phyloP scores from a whole-genome alignment of 2,329 filamentous ascomycete species.

The Trichophyton verrucosum region DNA sequence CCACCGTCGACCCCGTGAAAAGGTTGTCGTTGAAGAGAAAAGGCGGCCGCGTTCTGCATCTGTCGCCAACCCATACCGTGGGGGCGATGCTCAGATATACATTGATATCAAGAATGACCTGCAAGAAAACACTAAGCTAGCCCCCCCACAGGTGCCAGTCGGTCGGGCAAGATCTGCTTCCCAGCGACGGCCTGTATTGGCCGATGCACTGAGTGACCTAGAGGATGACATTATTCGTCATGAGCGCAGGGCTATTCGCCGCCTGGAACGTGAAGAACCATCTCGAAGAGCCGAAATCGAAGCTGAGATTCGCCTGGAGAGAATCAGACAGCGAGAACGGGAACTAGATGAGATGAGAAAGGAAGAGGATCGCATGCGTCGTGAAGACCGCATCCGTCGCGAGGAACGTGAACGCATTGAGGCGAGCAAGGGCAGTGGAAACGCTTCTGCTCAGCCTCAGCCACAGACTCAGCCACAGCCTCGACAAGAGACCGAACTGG shows the following conservation, averaged over 20 bases:
- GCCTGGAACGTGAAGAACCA: neutral
- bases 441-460: neutral
- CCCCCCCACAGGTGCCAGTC: neutral
- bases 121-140: neutral
- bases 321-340: neutral
- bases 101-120: conserved; percentile 25
- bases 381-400: neutral
- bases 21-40: conserved; percentile 13
- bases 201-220: conserved; percentile 16
- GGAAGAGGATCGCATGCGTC: neutral
- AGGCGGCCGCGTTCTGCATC: conserved; percentile 26
- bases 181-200: neutral
- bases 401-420: neutral
- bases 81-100: conserved; percentile 18
- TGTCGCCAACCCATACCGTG: conserved; percentile 16
- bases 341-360: conserved; percentile 1
- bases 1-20: conserved; percentile 17
- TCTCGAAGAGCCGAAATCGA: neutral
- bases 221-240: conserved; percentile 11
- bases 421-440: neutral
- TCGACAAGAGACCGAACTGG: conserved; percentile 3
- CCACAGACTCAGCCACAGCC: neutral
- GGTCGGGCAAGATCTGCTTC: conserved; percentile 6
- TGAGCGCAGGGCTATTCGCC: neutral
- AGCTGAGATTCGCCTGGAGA: neutral